Conservation (phyloP, 768 basidiomycete genomes). For the Boletus rufocinnamomeus region DNA sequence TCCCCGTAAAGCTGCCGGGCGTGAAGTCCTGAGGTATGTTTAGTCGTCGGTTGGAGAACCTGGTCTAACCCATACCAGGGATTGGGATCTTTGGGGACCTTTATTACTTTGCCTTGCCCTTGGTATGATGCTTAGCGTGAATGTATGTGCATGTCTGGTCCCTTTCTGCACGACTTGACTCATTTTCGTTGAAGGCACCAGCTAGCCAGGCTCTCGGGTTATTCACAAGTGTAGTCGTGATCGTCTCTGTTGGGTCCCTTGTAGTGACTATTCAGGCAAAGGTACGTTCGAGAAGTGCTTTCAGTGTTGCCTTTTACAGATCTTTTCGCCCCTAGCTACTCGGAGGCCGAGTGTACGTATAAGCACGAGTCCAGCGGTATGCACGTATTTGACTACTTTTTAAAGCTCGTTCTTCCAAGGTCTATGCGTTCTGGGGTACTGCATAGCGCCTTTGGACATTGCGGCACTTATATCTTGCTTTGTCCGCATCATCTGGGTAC, state of each 20-base stretch:
- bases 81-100: conserved; percentile 99
- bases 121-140: conserved; percentile 83
- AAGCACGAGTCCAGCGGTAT: neutral
- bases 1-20: conserved; percentile 69
- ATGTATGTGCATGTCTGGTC: conserved; percentile 48
- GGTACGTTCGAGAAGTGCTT: conserved; percentile 41
- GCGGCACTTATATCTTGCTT: conserved; percentile 88
- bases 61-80: conserved; percentile 47
- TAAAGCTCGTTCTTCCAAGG: conserved; percentile 93
- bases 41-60: neutral
- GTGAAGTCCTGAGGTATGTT: conserved; percentile 77
- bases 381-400: conserved; percentile 2
- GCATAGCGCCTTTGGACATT: conserved; percentile 88
- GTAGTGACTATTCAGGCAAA: conserved; percentile 96
- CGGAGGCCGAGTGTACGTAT: conserved; percentile 76
- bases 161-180: neutral
- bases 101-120: conserved; percentile 79
- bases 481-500: conserved; percentile 80
- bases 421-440: conserved; percentile 92
- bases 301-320: neutral
- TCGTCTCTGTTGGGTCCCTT: conserved; percentile 88
- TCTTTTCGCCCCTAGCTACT: conserved; percentile 52
- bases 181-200: conserved; percentile 63
- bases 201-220: conserved; percentile 79
- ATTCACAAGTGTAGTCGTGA: conserved; percentile 93